Evolutionary conservation across 129 eudicot species (phyloP), one percentile per base, ranked within the genome.

Genomic region (Mikania micrantha): DNA sequence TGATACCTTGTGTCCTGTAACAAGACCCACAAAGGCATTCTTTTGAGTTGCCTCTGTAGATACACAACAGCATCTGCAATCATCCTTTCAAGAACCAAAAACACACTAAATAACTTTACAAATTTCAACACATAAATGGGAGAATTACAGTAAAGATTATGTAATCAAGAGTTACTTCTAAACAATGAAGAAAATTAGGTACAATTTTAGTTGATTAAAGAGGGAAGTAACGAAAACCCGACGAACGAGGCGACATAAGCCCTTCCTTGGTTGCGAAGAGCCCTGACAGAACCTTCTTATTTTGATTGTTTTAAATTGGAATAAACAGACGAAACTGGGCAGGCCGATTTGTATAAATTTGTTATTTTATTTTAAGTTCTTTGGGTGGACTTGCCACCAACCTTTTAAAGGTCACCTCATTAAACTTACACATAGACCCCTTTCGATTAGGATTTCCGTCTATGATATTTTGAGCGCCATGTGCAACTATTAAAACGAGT

Each of bases 21-120:
- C 36, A 76, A 76, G 66, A 56, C 77, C 84, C 87, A 75, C 42
- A 79, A 38, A 9, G 83, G 87, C 60, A 74, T 64, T 9, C 53
- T 66, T 3, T 29, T 71, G 24, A 69, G 40, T 44, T 22, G 70
- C 69, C 9, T 45, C 17, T 75, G 15, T 44, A 60, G 38, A 73
- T 36, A 70, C 60, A 64, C 69, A 67, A 72, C 44, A 36, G 64
- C 70, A 64, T 54, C 60, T 74, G 59, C 28, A 31, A 58, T 41
- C 62, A 45, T 59, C 35, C 52, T 39, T 65, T 65, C 35, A 7
- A 28, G 16, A 73, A 49, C 28, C n/a, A 36, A 50, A 63, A 4
- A 4, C 34, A 60, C 44, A 56, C 64, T 31, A 40, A 38, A 32
- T 32, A 32, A 27, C 3, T 27, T 56, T 57, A 47, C 24, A 44